Percentiles rank a stretch among this genome's conserved stretches.
phyloP scores from a whole-genome alignment of 1,284 basidiomycete species.

The Rhodotorula sp. region DNA sequence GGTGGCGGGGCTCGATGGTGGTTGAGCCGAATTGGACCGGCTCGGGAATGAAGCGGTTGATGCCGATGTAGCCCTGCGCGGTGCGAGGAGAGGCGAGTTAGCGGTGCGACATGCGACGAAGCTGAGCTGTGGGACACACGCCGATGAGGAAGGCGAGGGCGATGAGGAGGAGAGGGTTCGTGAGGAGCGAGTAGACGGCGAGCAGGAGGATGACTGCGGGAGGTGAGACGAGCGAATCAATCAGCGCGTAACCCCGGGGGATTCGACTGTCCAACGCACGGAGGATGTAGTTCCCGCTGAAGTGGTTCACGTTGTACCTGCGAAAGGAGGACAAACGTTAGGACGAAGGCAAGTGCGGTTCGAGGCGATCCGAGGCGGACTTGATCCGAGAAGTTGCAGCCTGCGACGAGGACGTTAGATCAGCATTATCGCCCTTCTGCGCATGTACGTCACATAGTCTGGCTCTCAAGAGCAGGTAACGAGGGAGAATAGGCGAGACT shows the following conservation, averaged over 20 bases:
- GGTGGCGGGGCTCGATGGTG: slow-evolving; percentile 70
- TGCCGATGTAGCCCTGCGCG: slow-evolving; percentile 69
- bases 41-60: slow-evolving; percentile 77
- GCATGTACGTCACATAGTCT: no score
- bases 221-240: slow-evolving; percentile 45
- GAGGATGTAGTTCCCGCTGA: slow-evolving; percentile 18
- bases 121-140: slow-evolving; percentile 8
- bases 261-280: slow-evolving; percentile 40
- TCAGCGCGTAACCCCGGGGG: slow-evolving; percentile 15
- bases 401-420: no score
- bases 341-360: not conserved
- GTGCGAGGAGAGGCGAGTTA: no score
- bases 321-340: no score
- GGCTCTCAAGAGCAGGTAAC: no score
- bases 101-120: no score
- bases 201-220: slow-evolving; percentile 75
- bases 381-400: slow-evolving; percentile 22
- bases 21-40: slow-evolving; percentile 74
- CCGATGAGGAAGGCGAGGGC: slow-evolving; percentile 85
- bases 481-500: not conserved
- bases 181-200: slow-evolving; percentile 84
- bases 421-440: no score
- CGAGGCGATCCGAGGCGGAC: not conserved
- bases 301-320: slow-evolving; percentile 33
- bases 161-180: slow-evolving; percentile 75